A percentile compares a stretch with the other conserved stretches of the same genome.
Conservation (phyloP, 352 stramenopile species). For the Phytophthora idaei region DNA sequence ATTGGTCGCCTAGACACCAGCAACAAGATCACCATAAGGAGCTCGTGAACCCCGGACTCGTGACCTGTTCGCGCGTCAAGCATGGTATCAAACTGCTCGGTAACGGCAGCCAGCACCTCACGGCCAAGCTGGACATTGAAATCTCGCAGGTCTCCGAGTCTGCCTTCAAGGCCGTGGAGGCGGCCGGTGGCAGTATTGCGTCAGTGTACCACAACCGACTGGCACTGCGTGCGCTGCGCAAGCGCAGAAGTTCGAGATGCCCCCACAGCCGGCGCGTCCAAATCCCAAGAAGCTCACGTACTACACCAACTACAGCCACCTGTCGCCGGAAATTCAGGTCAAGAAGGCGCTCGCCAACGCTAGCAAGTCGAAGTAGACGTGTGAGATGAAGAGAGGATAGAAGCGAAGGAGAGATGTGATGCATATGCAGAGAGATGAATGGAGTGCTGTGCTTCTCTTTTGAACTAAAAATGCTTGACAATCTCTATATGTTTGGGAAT, state of each 20-base stretch:
- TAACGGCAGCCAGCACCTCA: too few species aligned
- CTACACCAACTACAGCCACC: slow-evolving; percentile 97
- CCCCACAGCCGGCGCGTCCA: slow-evolving; percentile 94
- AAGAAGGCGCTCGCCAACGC: slow-evolving; percentile 71
- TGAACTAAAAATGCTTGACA: slow-evolving; percentile 9
- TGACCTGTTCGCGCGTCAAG: slow-evolving; percentile 93
- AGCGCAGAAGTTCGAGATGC: slow-evolving; percentile 95
- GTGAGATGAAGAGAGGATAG: too few species aligned
- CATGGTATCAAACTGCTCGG: slow-evolving; percentile 96
- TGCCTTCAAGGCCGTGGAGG: slow-evolving; percentile 96
- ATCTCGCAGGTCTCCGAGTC: slow-evolving; percentile 92
- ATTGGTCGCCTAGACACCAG: slow-evolving; percentile 90
- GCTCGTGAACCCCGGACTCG: slow-evolving; percentile 85
- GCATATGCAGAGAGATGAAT: slow-evolving; percentile 12
- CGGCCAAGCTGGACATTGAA: slow-evolving; percentile 92
- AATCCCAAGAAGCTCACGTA: slow-evolving; percentile 97
- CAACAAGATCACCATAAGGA: slow-evolving; percentile 95
- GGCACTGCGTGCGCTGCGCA: slow-evolving; percentile 92
- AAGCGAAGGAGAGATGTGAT: slow-evolving; percentile 10
- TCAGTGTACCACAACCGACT: too few species aligned
- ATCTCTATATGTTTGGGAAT: slow-evolving; percentile 2
- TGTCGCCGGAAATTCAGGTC: slow-evolving; percentile 96
- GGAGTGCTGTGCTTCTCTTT: too few species aligned
- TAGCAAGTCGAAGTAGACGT: slow-evolving; percentile 54
- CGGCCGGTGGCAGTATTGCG: slow-evolving; percentile 93